Evolutionary conservation across 106 monocot species (phyloP), one percentile per base, ranked within the genome.

Genomic region (Dendrobium huoshanense): DNA sequence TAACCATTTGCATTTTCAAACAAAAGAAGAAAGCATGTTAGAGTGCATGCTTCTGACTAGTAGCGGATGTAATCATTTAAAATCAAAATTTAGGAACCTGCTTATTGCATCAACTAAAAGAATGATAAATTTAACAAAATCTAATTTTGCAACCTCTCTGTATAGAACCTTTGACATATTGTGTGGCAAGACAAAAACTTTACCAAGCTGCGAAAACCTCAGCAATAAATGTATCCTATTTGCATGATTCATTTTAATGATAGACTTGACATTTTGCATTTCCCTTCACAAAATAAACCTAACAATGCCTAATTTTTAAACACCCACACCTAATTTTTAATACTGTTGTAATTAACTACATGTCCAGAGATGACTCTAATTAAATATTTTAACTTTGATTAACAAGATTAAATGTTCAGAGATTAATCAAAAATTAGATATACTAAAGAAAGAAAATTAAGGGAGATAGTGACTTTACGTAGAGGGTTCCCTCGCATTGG

Each of bases 401-500:
- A 22, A 61, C 22, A 61, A 61, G 5, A 61, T 61, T 5, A 61
- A 61, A 22, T n/a, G 4, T n/a, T 61, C 19, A 61, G n/a, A 61
- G 0, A 37, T 33, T 31, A 37, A 70, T 20, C 70, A 70, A 37
- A 27, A 70, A 70, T 7, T n/a, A 31, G n/a, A 31, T 37, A 31
- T 70, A 16, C 70, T 31, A 31, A 13, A 27, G 13, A 29, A 68
- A 68, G 27, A 70, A 70, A 70, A 37, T 31, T 24, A 18, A 73
- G 73, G 41, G 20, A 42, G 64, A 49, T 49, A 20, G 42, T 78
- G 56, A 77, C 55, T 82, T 92, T 92, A 90, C 96, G 88, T 94
- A 96, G 47, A 94, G 61, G 67, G 84, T 88, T 24, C 96, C 96
- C 77, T 96, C 96, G 79, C 96, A 97, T 77, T 85, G 93, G 82